Evolutionary conservation across 257 asterid genomes (phyloP).

Genomic region (Nicotiana tomentosiformis): DNA sequence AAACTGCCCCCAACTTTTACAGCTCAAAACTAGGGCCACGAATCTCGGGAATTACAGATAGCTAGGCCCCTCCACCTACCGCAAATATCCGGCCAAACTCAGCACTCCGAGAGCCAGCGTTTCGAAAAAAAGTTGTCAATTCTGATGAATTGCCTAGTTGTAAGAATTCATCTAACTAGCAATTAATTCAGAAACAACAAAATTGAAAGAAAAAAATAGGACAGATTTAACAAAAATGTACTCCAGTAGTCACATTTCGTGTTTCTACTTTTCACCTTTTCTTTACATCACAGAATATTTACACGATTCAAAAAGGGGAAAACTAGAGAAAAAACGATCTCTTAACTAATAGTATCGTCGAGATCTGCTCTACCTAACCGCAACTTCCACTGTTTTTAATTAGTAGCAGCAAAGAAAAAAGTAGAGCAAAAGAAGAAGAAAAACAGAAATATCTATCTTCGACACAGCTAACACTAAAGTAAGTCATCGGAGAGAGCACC

Average conservation of each 20-base stretch:
- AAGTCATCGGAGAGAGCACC: conserved; percentile 31
- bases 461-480: neutral
- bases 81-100: neutral
- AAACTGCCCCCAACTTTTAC: neutral
- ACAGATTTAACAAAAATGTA: neutral
- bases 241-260: neutral
- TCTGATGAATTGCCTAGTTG: neutral
- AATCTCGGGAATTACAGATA: neutral
- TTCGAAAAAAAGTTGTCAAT: neutral
- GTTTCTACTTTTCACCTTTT: neutral
- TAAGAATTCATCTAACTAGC: neutral
- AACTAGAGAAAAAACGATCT: neutral
- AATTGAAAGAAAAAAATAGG: neutral
- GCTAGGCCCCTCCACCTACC: neutral
- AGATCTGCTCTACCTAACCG: conserved; percentile 6
- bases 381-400: neutral
- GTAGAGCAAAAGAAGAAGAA: neutral
- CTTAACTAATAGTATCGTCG: neutral
- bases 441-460: neutral
- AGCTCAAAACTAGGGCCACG: neutral
- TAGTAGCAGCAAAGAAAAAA: neutral
- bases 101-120: neutral
- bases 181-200: neutral
- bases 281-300: conserved; percentile 6
- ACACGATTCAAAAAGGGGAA: conserved; percentile 5